A percentile compares a stretch with the other conserved stretches of the same genome.
phyloP scores from a whole-genome alignment of 306 rosid species.

The Amphicarpaea edgeworthii region DNA sequence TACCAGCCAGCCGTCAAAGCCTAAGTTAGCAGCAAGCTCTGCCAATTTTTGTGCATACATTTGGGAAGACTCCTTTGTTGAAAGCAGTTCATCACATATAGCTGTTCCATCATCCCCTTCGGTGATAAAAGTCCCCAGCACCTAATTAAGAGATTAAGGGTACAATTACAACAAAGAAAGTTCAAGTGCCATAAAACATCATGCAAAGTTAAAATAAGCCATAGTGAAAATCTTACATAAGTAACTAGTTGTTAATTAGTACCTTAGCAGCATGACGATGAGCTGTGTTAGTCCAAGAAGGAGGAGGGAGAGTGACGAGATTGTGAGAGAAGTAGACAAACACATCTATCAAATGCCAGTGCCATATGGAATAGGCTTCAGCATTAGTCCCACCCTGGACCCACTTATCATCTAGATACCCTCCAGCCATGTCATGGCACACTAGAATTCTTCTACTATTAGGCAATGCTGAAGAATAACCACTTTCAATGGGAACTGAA shows the following conservation, averaged over 20 bases:
- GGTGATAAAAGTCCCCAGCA: slow-evolving; percentile 1
- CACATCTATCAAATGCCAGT: slow-evolving; percentile 6
- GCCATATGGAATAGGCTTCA: slow-evolving; percentile 20
- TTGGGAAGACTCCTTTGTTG: slow-evolving; percentile 17
- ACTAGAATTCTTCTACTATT: background rate
- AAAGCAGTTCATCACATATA: background rate
- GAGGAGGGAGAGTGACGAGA: slow-evolving; percentile 10
- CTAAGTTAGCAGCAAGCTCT: slow-evolving; percentile 15
- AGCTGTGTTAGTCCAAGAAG: slow-evolving; percentile 15
- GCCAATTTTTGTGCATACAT: slow-evolving; percentile 3
- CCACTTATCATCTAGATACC: slow-evolving; percentile 4
- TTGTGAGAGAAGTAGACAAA: slow-evolving; percentile 16
- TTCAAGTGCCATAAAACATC: slow-evolving; percentile 1
- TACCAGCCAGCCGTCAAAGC: slow-evolving; percentile 31
- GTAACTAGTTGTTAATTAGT: background rate
- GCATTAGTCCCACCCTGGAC: background rate
- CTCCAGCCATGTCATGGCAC: slow-evolving; percentile 16
- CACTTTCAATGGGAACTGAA: background rate
- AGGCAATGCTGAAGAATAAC: background rate
- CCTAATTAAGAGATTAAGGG: slow-evolving; percentile 14
- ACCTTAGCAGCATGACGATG: slow-evolving; percentile 21
- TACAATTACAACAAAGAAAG: background rate
- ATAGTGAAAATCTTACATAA: background rate
- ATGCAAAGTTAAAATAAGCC: background rate
- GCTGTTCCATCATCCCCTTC: background rate